Conservation (phyloP, 768 basidiomycete species). For the Mycena vulgaris region DNA sequence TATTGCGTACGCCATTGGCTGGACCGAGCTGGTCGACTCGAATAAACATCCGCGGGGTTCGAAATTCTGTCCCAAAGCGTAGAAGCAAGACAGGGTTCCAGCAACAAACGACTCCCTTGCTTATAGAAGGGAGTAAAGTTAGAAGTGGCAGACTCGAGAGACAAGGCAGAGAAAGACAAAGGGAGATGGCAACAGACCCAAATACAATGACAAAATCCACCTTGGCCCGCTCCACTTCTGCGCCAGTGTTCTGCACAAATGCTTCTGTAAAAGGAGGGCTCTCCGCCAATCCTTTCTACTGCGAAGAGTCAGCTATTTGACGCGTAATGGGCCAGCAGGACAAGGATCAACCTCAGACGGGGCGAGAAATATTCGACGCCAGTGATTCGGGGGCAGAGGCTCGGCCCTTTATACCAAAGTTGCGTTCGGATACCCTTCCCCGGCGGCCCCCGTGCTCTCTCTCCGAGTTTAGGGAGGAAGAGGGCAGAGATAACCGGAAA, state of each 20-base stretch:
- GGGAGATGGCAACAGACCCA: neutral
- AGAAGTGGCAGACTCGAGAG: no score
- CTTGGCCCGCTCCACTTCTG: constrained; percentile 8
- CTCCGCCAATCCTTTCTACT: constrained; percentile 20
- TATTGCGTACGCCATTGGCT: no score
- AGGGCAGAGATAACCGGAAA: constrained; percentile 76
- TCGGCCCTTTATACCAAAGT: constrained; percentile 70
- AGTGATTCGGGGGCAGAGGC: constrained; percentile 67
- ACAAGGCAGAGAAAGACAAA: no score
- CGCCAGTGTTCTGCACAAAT: constrained; percentile 5
- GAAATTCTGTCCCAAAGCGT: no score
- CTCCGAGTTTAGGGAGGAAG: constrained; percentile 72
- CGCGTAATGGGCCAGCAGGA: constrained; percentile 33
- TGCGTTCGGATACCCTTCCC: constrained; percentile 68
- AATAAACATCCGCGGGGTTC: no score
- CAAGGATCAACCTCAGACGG: constrained; percentile 49
- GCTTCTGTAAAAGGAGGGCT: constrained; percentile 28
- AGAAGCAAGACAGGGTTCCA: no score
- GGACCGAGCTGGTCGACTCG: no score
- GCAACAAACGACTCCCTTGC: no score
- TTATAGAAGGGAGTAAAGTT: no score
- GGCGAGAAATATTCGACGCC: constrained; percentile 69
- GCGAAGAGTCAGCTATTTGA: constrained; percentile 19
- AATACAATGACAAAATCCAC: neutral
- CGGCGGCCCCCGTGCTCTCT: constrained; percentile 65